These are phyloP conservation scores for Eucalyptus erythrocorys DNA, from an alignment of 345 rosid species.

Conservation along the genomic window DNA sequence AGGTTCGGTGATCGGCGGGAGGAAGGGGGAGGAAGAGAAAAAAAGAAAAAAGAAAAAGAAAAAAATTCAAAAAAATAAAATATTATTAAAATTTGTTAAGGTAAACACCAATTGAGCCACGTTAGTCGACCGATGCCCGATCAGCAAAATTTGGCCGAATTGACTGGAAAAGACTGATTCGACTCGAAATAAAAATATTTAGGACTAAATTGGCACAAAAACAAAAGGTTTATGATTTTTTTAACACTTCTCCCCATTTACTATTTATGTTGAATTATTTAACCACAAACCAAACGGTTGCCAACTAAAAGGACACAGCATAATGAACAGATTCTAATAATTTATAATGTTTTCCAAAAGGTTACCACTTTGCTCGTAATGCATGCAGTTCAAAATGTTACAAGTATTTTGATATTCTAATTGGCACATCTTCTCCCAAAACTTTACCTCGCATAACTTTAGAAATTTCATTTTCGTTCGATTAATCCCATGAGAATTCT, in stretches of 20 bases:
- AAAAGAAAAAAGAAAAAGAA: fast-evolving
- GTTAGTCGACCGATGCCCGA: fast-evolving
- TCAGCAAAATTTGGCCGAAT: no score
- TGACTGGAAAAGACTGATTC: fast-evolving
- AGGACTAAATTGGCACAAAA: no score
- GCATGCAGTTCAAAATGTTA: neutral
- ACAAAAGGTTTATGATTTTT: no score
- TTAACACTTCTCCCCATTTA: no score
- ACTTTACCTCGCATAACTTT: neutral
- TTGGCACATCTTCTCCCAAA: neutral
- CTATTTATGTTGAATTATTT: no score
- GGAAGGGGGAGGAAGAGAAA: no score
- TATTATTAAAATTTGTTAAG: no score
- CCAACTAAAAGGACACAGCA: no score
- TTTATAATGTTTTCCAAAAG: neutral
- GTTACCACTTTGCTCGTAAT: neutral
- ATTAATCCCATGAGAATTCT: neutral
- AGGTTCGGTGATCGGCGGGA: fast-evolving
- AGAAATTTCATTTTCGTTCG: neutral
- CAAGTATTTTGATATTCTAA: no score
- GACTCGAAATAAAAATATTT: fast-evolving
- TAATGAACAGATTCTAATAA: no score
- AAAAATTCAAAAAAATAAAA: no score
- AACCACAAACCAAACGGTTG: no score
- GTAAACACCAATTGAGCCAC: fast-evolving